A percentile compares a stretch with the other conserved stretches of the same genome.
These are phyloP conservation scores for Xylaria multiplex DNA, from an alignment of 2,329 filamentous ascomycete species.

Conservation along the genomic window DNA sequence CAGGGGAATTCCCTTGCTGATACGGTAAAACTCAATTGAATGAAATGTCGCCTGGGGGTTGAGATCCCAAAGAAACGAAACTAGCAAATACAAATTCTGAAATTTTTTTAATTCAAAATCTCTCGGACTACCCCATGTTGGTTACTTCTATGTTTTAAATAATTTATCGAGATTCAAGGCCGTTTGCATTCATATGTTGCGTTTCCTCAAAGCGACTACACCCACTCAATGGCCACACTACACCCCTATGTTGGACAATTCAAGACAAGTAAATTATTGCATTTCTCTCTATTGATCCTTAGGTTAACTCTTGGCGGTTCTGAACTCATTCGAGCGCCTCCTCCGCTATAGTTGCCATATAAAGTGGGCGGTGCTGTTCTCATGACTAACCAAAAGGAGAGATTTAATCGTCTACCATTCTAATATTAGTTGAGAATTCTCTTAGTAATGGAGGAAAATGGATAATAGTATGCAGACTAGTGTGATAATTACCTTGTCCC, in stretches of 20 bases:
- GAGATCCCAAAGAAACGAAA: not conserved
- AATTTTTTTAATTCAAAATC: no score
- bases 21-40: slow-evolving; percentile 4
- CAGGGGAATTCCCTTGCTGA: slow-evolving; percentile 17
- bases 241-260: not conserved
- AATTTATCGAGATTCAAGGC: no score
- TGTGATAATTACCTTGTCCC: not conserved
- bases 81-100: not conserved
- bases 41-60: not conserved
- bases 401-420: not conserved
- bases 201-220: no score
- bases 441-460: no score
- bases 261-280: not conserved
- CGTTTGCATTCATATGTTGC: no score
- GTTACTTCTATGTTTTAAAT: no score
- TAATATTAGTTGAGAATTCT: not conserved
- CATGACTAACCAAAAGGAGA: not conserved
- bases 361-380: not conserved
- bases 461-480: not conserved
- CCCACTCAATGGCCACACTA: no score
- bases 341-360: no score
- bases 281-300: not conserved
- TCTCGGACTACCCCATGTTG: no score
- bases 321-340: no score
- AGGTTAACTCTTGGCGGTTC: not conserved